Evolutionary conservation across 2,329 filamentous ascomycete species (phyloP).

Genomic region (Fusarium scirpi): DNA sequence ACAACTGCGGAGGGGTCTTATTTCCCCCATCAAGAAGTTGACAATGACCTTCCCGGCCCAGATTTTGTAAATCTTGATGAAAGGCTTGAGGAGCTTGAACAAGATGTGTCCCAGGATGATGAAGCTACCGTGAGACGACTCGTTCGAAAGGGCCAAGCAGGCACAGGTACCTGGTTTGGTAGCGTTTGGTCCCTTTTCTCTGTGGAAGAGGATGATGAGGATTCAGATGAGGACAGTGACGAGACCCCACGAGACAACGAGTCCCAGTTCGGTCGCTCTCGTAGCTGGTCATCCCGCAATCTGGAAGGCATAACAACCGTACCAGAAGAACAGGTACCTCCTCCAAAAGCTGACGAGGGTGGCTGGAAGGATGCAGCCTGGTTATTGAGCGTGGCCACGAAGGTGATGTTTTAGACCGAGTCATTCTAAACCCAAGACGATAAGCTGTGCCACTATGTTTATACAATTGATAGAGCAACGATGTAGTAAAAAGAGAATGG

Average conservation of each 20-base stretch:
- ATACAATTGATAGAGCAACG: constrained; percentile 4
- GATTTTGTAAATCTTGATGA: constrained; percentile 74
- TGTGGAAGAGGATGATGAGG: constrained; percentile 70
- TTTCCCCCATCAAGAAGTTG: constrained; percentile 38
- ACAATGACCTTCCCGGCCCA: constrained; percentile 62
- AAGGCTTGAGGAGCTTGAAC: constrained; percentile 66
- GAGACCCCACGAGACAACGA: constrained; percentile 46
- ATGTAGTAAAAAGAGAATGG: constrained; percentile 2
- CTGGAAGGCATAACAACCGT: constrained; percentile 57
- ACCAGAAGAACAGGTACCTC: constrained; percentile 61
- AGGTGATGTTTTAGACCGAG: constrained; percentile 65
- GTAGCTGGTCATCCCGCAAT: constrained; percentile 52
- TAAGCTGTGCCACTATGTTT: constrained; percentile 11
- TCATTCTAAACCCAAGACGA: background rate
- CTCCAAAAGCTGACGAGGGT: constrained; percentile 65
- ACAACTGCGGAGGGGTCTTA: constrained; percentile 45
- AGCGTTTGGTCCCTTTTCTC: constrained; percentile 72
- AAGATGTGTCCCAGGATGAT: constrained; percentile 65
- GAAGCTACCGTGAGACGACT: constrained; percentile 70
- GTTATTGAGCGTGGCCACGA: constrained; percentile 73
- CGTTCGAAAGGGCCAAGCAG: constrained; percentile 64
- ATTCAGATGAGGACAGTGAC: constrained; percentile 58
- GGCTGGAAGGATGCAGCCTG: constrained; percentile 76
- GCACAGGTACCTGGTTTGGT: constrained; percentile 70
- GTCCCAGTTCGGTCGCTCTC: constrained; percentile 46